Base-by-base conservation (phyloP, 495 filamentous ascomycete species). In the Delitschia confertaspora region DNA sequence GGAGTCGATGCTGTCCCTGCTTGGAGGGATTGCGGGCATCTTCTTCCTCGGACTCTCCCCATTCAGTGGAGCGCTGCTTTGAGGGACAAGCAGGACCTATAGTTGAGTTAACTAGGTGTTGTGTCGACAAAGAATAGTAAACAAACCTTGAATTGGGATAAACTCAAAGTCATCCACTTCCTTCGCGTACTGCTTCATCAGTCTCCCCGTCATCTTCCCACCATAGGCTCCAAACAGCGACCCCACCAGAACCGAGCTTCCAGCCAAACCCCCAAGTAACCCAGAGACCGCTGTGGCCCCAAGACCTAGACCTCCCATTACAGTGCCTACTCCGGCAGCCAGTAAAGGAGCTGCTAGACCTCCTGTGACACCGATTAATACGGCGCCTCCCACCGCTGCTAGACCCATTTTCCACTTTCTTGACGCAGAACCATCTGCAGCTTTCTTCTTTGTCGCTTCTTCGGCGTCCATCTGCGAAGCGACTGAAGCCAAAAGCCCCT, bases 191-290 rank as follows among this genome's bases (percentile, higher is more conserved):
- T 54, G 40, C 31, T 51, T 38, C 49, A 60, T 54, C 2, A 54
- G 23, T 14, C 41, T 23, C 11, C 57, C 53, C n/a, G 57, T 57
- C 57, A 60, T 60, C 38, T 55, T 57, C 9, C 44, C 57, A 13
- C 57, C 57, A 27, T 60, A 60, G 7, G 57, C 57, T n/a, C 57
- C 53, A 46, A 60, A 60, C 9, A 60, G 32, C 4, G 38, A 45
- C 2, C 57, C 57, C 7, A 60, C 54, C 1, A 60, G 50, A 1
- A 56, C 48, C 1, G 41, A 31, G 24, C 53, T 57, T 6, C 57
- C 57, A 0, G 57, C 57, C 4, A 60, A 29, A 21, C 49, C 43
- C 25, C 57, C 57, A 2, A 60, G 49, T 33, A 46, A 56, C 3
- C 42, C 36, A 20, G 57, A 55, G n/a, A 48, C 27, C 0, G 39